Evolutionary conservation across 441 rosid species (phyloP).

Genomic region (Aquilaria agallochum): DNA sequence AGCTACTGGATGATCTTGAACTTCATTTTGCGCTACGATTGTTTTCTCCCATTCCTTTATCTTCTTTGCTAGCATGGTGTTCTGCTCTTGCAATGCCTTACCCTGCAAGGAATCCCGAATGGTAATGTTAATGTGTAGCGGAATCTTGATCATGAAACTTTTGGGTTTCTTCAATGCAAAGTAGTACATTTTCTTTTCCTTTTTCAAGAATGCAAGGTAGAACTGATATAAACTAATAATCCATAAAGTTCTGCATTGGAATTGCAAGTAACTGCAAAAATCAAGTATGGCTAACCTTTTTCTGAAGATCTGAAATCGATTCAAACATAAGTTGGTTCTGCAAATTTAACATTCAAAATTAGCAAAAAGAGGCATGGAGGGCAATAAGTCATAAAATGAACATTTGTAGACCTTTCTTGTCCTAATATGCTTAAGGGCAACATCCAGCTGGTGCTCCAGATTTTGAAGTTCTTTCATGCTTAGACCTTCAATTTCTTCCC

Average conservation of each 20-base stretch:
- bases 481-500: constrained; percentile 71
- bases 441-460: constrained; percentile 87
- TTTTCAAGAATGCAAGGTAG: too few species aligned
- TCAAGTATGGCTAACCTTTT: constrained; percentile 44
- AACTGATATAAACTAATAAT: too few species aligned
- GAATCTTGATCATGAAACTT: too few species aligned
- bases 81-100: constrained; percentile 69
- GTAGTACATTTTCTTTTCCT: too few species aligned
- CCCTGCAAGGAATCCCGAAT: constrained; percentile 30
- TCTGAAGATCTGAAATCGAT: constrained; percentile 79
- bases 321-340: constrained; percentile 92
- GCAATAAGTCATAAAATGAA: too few species aligned
- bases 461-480: constrained; percentile 82
- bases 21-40: constrained; percentile 16
- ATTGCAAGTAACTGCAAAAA: too few species aligned
- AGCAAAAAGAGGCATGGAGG: too few species aligned
- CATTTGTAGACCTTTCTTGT: constrained; percentile 64
- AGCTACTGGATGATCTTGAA: constrained; percentile 11
- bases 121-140: too few species aligned
- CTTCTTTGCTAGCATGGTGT: constrained; percentile 64
- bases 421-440: constrained; percentile 73
- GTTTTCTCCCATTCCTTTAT: constrained; percentile 76
- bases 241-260: too few species aligned
- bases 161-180: too few species aligned
- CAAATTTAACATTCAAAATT: constrained; percentile 8